Conservation (phyloP, 495 filamentous ascomycete species). For the Entonaema liquescens region DNA sequence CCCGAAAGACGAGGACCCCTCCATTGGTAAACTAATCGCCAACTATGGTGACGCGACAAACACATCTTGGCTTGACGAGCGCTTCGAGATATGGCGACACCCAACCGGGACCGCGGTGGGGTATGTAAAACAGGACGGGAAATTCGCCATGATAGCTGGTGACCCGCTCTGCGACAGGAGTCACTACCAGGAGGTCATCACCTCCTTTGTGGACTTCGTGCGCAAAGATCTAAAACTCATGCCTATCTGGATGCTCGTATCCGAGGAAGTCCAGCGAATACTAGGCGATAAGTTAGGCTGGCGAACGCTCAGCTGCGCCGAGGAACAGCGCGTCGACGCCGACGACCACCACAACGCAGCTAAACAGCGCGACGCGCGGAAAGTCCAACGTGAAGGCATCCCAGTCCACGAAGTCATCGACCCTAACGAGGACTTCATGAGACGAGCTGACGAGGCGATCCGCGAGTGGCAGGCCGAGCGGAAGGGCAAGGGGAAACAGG, state of each 20-base stretch:
- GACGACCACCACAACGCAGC: slow-evolving; percentile 52
- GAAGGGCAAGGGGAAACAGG: slow-evolving; percentile 66
- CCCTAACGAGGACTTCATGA: slow-evolving; percentile 62
- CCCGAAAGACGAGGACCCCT: slow-evolving; percentile 57
- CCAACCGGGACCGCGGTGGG: slow-evolving; percentile 71
- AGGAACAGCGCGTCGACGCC: slow-evolving; percentile 73
- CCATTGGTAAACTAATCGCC: slow-evolving; percentile 72
- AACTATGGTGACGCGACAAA: slow-evolving; percentile 80
- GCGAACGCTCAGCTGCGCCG: slow-evolving; percentile 73
- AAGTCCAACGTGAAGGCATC: slow-evolving; percentile 65
- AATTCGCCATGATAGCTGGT: slow-evolving; percentile 71
- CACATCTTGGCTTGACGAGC: slow-evolving; percentile 75
- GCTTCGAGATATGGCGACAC: slow-evolving; percentile 76
- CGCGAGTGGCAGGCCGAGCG: slow-evolving; percentile 70
- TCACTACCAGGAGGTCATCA: slow-evolving; percentile 69
- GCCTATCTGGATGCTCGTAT: slow-evolving; percentile 73
- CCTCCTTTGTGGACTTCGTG: slow-evolving; percentile 69
- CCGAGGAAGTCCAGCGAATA: slow-evolving; percentile 64
- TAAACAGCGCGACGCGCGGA: slow-evolving; percentile 58
- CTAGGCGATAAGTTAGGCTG: slow-evolving; percentile 72
- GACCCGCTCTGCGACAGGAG: slow-evolving; percentile 70
- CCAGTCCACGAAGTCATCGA: slow-evolving; percentile 62
- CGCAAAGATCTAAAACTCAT: slow-evolving; percentile 69
- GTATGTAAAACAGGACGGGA: slow-evolving; percentile 63
- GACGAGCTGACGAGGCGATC: slow-evolving; percentile 67